Conservation (phyloP, 2,329 filamentous ascomycete species). For the Sclerotinia spermophila region DNA sequence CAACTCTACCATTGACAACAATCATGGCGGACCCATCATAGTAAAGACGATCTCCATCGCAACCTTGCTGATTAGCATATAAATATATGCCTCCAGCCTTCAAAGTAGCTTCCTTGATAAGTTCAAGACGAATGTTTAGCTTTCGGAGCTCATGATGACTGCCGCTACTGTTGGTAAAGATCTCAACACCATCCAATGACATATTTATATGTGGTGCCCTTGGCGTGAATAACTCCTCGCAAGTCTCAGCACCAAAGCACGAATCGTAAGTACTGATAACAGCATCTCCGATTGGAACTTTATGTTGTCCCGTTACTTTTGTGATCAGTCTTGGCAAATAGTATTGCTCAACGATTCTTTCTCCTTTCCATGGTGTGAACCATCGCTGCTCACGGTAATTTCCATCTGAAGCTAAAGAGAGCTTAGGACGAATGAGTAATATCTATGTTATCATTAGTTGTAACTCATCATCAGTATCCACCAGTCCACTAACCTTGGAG, state of each 20-base stretch:
- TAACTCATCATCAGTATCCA: neutral
- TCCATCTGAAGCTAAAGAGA: constrained; percentile 68
- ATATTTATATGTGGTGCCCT: constrained; percentile 49
- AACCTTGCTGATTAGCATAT: constrained; percentile 60
- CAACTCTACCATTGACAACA: constrained; percentile 55
- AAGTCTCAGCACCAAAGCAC: constrained; percentile 61
- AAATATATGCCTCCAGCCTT: constrained; percentile 58
- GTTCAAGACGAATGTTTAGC: constrained; percentile 57
- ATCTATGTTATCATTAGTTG: constrained; percentile 46
- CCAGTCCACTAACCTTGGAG: constrained; percentile 35
- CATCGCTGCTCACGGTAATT: constrained; percentile 60
- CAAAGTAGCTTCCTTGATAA: constrained; percentile 64
- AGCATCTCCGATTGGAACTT: constrained; percentile 57
- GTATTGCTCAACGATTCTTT: constrained; percentile 59
- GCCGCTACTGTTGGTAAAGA: constrained; percentile 67
- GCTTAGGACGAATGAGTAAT: constrained; percentile 67
- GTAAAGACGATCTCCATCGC: constrained; percentile 55
- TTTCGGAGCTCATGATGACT: constrained; percentile 67
- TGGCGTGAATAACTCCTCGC: constrained; percentile 61
- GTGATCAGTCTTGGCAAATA: constrained; percentile 56
- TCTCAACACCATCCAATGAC: constrained; percentile 67
- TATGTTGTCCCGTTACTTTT: constrained; percentile 48
- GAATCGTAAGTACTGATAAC: constrained; percentile 53
- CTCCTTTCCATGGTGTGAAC: constrained; percentile 60
- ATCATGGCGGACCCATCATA: constrained; percentile 59